Conservation (phyloP, 2,329 filamentous ascomycete species). For the Cladosporium halotolerans region DNA sequence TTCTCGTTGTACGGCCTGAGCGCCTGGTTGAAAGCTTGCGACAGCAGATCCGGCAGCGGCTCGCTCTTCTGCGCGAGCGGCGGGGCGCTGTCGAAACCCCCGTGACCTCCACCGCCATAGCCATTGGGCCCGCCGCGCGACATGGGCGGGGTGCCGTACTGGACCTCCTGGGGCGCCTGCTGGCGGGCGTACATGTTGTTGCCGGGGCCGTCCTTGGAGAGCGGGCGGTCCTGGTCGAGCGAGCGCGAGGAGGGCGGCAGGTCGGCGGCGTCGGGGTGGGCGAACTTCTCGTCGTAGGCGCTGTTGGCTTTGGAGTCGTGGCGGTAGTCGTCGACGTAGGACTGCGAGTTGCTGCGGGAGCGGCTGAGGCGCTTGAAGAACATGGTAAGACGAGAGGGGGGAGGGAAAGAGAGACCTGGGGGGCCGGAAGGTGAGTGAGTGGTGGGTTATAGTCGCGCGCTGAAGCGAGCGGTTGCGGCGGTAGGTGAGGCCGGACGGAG, state of each 20-base stretch:
- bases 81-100: conserved; percentile 19
- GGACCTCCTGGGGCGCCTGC: conserved; percentile 35
- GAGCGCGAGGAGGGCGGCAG: conserved; percentile 36
- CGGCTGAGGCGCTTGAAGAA: conserved; percentile 45
- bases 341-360: conserved; percentile 42
- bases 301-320: conserved; percentile 39
- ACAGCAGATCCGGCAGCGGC: conserved; percentile 45
- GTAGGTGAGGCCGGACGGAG: too few species aligned
- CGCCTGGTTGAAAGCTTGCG: conserved; percentile 49
- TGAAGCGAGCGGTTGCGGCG: too few species aligned
- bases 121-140: conserved; percentile 17
- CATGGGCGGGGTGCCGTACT: conserved; percentile 18
- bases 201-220: conserved; percentile 17
- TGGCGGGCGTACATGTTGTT: conserved; percentile 39
- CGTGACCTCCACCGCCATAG: conserved; percentile 16
- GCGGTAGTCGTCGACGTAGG: conserved; percentile 42
- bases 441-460: too few species aligned
- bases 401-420: background rate
- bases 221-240: conserved; percentile 22
- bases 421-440: too few species aligned
- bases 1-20: conserved; percentile 48
- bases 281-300: conserved; percentile 41
- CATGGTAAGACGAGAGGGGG: conserved; percentile 27
- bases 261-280: conserved; percentile 19
- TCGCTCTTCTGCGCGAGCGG: conserved; percentile 26